phyloP scores from a whole-genome alignment of 108 stramenopile species.

The Asterionellopsis glacialis region DNA sequence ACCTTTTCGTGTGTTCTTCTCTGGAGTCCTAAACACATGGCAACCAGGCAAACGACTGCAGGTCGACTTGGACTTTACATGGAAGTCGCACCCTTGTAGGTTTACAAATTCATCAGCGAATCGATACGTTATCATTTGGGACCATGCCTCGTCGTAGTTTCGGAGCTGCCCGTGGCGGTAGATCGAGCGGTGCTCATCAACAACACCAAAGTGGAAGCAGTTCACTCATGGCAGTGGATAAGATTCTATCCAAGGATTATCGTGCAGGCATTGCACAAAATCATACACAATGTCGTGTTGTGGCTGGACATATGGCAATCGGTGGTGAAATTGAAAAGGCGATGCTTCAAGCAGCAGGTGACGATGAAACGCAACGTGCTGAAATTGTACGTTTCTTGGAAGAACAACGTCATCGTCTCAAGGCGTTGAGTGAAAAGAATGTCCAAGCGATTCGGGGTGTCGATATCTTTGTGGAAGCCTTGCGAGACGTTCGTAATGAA shows the following conservation, averaged over 20 bases:
- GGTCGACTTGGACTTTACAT: too few relatives aligned
- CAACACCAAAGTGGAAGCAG: not conserved
- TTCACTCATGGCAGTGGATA: not conserved
- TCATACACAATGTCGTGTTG: conserved; percentile 18
- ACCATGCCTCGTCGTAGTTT: too few relatives aligned
- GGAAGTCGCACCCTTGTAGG: too few relatives aligned
- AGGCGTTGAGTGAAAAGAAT: conserved; percentile 43
- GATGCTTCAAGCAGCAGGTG: conserved; percentile 19
- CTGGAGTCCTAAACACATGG: too few relatives aligned
- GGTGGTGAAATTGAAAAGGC: conserved; percentile 29
- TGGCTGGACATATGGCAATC: conserved; percentile 33
- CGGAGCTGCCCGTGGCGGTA: too few relatives aligned
- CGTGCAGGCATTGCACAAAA: conserved; percentile 23
- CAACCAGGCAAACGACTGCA: too few relatives aligned
- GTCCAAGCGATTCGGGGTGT: conserved; percentile 5
- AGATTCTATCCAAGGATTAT: conserved; percentile 16
- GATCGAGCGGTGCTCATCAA: too few relatives aligned
- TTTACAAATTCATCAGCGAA: too few relatives aligned
- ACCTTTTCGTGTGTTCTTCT: too few relatives aligned
- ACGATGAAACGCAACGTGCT: conserved; percentile 3
- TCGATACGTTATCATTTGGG: too few relatives aligned
- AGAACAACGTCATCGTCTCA: conserved; percentile 36
- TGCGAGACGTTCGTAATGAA: not conserved
- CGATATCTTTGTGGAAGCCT: not conserved
- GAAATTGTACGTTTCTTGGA: conserved; percentile 14